A percentile compares a stretch with the other conserved stretches of the same genome.
phyloP scores from a whole-genome alignment of 202 grass and related monocot species.

The Setaria italica region DNA sequence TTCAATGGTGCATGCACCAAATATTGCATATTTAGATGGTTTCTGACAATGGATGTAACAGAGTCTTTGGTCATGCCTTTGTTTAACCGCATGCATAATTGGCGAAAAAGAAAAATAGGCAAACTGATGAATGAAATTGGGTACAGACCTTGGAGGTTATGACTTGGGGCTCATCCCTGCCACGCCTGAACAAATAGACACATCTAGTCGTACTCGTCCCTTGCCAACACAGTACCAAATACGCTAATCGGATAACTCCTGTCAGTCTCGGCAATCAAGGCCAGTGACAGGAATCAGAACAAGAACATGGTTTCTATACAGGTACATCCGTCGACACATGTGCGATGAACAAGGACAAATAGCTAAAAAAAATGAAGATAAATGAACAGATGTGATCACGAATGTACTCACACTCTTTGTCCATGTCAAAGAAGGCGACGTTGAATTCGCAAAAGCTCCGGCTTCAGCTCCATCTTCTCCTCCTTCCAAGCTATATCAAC shows the following conservation, averaged over 20 bases:
- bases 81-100: no score
- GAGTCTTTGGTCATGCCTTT: no score
- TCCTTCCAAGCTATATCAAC: no score
- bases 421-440: not conserved
- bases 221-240: slow-evolving; percentile 12
- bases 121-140: no score
- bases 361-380: no score
- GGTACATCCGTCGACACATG: no score
- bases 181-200: slow-evolving; percentile 13
- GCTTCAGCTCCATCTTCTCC: not conserved
- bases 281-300: no score
- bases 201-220: slow-evolving; percentile 25
- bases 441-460: not conserved
- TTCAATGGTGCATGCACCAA: no score
- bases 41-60: no score
- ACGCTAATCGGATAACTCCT: not conserved
- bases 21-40: no score
- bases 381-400: not conserved
- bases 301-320: not conserved
- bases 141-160: not conserved
- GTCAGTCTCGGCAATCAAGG: not conserved
- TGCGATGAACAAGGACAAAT: no score
- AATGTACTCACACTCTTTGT: not conserved
- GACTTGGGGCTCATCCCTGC: not conserved
- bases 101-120: no score